These are phyloP conservation scores for Botrytis aclada DNA, from an alignment of 2,329 filamentous ascomycete genomes.

Conservation along the genomic window DNA sequence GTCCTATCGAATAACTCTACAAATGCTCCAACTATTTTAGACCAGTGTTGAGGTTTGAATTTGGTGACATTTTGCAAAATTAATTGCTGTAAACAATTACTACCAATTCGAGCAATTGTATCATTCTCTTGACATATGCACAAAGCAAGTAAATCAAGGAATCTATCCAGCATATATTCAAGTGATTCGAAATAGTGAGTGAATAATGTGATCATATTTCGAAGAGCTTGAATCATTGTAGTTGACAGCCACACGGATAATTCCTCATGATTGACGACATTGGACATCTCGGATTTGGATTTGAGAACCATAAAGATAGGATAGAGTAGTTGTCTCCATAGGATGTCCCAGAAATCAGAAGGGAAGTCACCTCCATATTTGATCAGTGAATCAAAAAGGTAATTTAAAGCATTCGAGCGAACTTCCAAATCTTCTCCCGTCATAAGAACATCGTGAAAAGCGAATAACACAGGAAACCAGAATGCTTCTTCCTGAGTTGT, in stretches of 20 bases:
- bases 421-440: slow-evolving; percentile 98
- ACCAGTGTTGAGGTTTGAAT: slow-evolving; percentile 84
- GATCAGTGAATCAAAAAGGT: slow-evolving; percentile 92
- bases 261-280: slow-evolving; percentile 93
- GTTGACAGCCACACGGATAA: slow-evolving; percentile 98
- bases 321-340: slow-evolving; percentile 95
- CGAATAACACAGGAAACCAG: slow-evolving; percentile 97
- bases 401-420: slow-evolving; percentile 83
- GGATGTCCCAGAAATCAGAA: slow-evolving; percentile 93
- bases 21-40: slow-evolving; percentile 91
- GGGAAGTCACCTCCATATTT: slow-evolving; percentile 90
- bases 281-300: slow-evolving; percentile 93
- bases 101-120: slow-evolving; percentile 94
- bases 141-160: slow-evolving; percentile 86
- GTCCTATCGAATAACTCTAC: slow-evolving; percentile 93
- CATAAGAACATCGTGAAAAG: slow-evolving; percentile 99
- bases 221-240: slow-evolving; percentile 96
- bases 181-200: slow-evolving; percentile 97
- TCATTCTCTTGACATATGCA: slow-evolving; percentile 99
- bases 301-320: slow-evolving; percentile 98
- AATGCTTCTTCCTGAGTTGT: slow-evolving; percentile 95
- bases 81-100: slow-evolving; percentile 94
- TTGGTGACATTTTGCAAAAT: slow-evolving; percentile 96
- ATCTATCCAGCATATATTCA: slow-evolving; percentile 98
- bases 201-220: slow-evolving; percentile 98